Percentiles rank a stretch among this genome's conserved stretches.
Conservation (phyloP, 495 filamentous ascomycete species). For the Aspergillus campestris region DNA sequence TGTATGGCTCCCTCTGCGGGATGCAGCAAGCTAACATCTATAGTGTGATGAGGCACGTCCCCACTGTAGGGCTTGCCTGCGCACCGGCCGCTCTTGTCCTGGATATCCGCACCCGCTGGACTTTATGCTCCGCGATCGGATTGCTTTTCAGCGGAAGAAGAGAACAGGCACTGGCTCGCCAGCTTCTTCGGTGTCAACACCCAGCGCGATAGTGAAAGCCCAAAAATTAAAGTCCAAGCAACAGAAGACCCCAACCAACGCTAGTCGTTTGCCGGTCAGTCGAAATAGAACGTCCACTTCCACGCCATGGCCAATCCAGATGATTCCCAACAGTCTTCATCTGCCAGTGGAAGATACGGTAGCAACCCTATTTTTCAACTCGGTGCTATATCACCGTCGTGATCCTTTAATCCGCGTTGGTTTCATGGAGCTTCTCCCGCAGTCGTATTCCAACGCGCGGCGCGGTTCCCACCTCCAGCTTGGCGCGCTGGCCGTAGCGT, state of each 20-base stretch:
- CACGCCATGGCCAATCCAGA: not conserved
- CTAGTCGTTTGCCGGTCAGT: too few relatives aligned
- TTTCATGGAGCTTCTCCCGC: constrained; percentile 46
- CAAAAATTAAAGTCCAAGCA: not conserved
- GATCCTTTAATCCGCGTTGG: constrained; percentile 23
- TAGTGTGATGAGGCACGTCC: constrained; percentile 46
- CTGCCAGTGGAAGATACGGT: constrained; percentile 26
- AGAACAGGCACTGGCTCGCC: constrained; percentile 2
- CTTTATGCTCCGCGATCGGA: constrained; percentile 58
- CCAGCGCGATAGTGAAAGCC: not conserved
- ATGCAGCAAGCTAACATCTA: not conserved
- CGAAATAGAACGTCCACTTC: too few relatives aligned
- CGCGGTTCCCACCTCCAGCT: constrained; percentile 42
- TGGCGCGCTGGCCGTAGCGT: constrained; percentile 53
- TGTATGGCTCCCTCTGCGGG: not conserved
- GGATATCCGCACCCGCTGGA: constrained; percentile 65
- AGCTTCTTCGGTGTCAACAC: not conserved
- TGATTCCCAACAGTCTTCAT: constrained; percentile 10
- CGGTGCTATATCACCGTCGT: constrained; percentile 22
- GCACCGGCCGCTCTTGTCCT: constrained; percentile 42
- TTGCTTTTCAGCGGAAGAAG: constrained; percentile 48
- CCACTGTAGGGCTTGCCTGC: constrained; percentile 39
- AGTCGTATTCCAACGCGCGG: constrained; percentile 39
- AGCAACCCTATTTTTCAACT: constrained; percentile 28
- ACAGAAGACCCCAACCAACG: not conserved